Percentiles rank a stretch among this genome's conserved stretches.
Evolutionary conservation across 352 stramenopile species (phyloP).

Genomic region (Phytophthora pluvialis): DNA sequence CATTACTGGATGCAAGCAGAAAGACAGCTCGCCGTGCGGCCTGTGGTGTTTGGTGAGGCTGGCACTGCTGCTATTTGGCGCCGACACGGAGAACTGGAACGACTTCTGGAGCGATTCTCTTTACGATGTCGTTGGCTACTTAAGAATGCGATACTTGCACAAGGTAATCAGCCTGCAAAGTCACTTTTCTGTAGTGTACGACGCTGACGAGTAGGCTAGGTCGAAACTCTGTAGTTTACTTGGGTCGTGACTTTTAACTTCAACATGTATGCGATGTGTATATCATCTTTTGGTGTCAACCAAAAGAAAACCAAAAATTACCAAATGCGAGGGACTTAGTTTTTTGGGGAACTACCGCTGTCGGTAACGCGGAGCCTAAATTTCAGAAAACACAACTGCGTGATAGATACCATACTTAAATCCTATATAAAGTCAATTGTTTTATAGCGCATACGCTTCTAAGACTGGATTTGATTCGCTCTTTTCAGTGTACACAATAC

Average conservation of each 20-base stretch:
- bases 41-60: conserved; percentile 18
- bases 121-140: conserved; percentile 4
- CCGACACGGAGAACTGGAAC: conserved; percentile 5
- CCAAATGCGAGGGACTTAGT: not conserved
- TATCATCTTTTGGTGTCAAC: not conserved
- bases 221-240: not conserved
- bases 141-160: conserved; percentile 9
- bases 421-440: not conserved
- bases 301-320: not conserved
- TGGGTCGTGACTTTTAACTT: not conserved
- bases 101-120: conserved; percentile 12
- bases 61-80: conserved; percentile 17
- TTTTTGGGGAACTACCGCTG: not conserved
- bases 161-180: conserved; percentile 8
- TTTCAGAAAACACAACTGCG: not conserved
- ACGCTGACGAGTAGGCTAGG: not conserved
- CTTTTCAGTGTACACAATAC: not conserved
- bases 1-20: conserved; percentile 5
- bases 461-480: conserved; percentile 1
- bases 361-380: not conserved
- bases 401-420: not conserved
- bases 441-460: not conserved
- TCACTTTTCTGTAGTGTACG: not conserved
- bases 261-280: not conserved
- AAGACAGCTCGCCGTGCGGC: conserved; percentile 2